Base-by-base conservation (phyloP, 2,329 filamentous ascomycete species). In the Aureobasidium sp. region DNA sequence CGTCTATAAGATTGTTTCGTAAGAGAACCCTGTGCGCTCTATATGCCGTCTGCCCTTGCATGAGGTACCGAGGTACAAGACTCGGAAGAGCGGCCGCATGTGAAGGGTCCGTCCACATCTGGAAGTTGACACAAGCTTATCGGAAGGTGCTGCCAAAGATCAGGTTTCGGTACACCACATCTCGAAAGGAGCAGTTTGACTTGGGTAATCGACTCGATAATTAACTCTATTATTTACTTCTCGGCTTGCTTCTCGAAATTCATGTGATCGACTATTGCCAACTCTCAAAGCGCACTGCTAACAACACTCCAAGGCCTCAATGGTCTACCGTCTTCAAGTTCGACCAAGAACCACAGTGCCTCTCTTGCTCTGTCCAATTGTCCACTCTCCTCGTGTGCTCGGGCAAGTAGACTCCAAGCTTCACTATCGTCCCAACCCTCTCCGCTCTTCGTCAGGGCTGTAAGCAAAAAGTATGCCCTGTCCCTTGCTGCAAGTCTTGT, bases 311-410 rank as follows among this genome's bases (percentile, higher is more conserved):
- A 97, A 63, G 84, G 82, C 62, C 94, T 84, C 52, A 96, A 83
- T 0, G 88, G 90, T 66, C 84, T 85, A 8, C 85, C 86, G 72
- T 99, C 93, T 72, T 97, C 94, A 34, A 99, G 80, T 75, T 97
- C 91, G 14, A 99, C 89, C 69, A 92, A 96, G 91, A 93, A 97
- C 94, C 94, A 97, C 7, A 97, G 81, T 49, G 92, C 91, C 68
- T 94, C 89, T 77, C 92, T 95, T 15, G 94, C 89, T 78, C 93
- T 96, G 41, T 94, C 89, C 1, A 85, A 75, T 77, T 96, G 90
- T 0, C 88, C 89, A 62, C 90, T 89, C 71, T 91, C 85, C 74
- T 99, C 94, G 70, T 97, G 90, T 11, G 90, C 91, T 65, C 91
- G 82, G 0, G 91, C 90, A 37, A 99, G 82, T 5, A 88, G 84